Evolutionary conservation across 441 rosid genomes (phyloP), one percentile per base, ranked within the genome.

Genomic region (Corymbia citriodora): DNA sequence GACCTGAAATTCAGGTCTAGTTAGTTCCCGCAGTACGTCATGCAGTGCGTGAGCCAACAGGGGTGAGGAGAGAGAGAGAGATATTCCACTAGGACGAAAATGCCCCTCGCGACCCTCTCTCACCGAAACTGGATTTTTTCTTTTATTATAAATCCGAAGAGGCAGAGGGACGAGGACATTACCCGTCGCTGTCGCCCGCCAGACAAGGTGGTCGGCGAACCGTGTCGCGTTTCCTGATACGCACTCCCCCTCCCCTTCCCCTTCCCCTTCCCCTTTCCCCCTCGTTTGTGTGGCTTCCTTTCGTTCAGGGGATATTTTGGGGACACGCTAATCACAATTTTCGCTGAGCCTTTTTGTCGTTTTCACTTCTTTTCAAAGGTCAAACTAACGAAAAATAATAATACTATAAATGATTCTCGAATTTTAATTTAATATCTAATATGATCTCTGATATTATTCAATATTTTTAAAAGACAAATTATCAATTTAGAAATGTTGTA

Each of bases 121-220:
- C 89, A 57, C 82, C 29, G 9, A 57, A 83, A 21, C 23, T 17
- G 9, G 45, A 16, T 8, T 17, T 31, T 23, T 3, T 61, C 11
- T 25, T 9, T 2, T 13, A 6, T 6, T 2, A 63, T 3, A 13
- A 8, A n/a, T 68, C 74, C 40, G 5, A 31, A 63, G 4, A 5
- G 31, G 18, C 11, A 2, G 10, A 9, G 2, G 19, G 19, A 68
- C 45, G 45, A 33, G 79, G 79, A 33, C 79, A 70, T 4, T 33
- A 33, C 23, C 45, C 50, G 89, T 89, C 86, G n/a, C 31, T 74
- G 89, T 88, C 91, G 79, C 74, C 33, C 4, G 63, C 90, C 88
- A 59, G 92, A 89, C 91, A 86, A n/a, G 45, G 59, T 55, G 89
- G 92, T 90, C 86, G 90, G 92, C 92, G 49, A 36, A 91, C 87